A percentile compares a stretch with the other conserved stretches of the same genome.
phyloP scores from a whole-genome alignment of 2,329 filamentous ascomycete species.

The Cordyceps sp. region DNA sequence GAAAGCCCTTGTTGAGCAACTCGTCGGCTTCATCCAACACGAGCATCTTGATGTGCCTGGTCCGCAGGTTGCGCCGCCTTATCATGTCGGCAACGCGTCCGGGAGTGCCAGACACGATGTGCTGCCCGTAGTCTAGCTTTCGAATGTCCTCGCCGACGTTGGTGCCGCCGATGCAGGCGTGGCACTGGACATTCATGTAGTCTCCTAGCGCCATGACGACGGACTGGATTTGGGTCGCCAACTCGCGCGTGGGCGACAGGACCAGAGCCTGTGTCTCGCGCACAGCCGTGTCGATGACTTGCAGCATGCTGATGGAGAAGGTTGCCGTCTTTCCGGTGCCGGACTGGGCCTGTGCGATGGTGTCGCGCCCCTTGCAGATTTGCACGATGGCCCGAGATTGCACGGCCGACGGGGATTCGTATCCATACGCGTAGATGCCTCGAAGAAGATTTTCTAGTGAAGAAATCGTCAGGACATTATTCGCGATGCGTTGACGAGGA shows the following conservation, averaged over 20 bases:
- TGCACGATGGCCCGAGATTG: slow-evolving; percentile 97
- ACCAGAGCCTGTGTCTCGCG: slow-evolving; percentile 91
- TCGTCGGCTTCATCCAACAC: slow-evolving; percentile 46
- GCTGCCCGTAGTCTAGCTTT: slow-evolving; percentile 93
- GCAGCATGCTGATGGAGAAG: slow-evolving; percentile 90
- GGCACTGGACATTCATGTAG: slow-evolving; percentile 99
- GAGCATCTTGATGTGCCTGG: slow-evolving; percentile 48
- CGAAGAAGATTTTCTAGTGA: slow-evolving; percentile 71
- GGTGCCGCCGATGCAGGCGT: slow-evolving; percentile 94
- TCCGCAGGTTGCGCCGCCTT: slow-evolving; percentile 36
- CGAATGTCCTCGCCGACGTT: slow-evolving; percentile 96
- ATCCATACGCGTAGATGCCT: slow-evolving; percentile 95
- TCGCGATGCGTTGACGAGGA: background rate
- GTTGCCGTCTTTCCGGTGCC: slow-evolving; percentile 95
- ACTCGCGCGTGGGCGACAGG: slow-evolving; percentile 86
- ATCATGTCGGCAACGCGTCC: slow-evolving; percentile 67
- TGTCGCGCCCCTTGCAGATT: slow-evolving; percentile 97
- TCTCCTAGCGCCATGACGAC: slow-evolving; percentile 99
- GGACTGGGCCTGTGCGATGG: slow-evolving; percentile 94
- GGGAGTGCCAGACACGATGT: slow-evolving; percentile 95
- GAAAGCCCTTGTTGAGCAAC: slow-evolving; percentile 79
- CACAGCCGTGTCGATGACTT: slow-evolving; percentile 86
- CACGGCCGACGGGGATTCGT: slow-evolving; percentile 93
- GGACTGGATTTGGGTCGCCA: slow-evolving; percentile 95
- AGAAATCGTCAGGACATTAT: background rate